Base-by-base conservation (phyloP, 108 stramenopile species). In the Nitzschia putrida region DNA sequence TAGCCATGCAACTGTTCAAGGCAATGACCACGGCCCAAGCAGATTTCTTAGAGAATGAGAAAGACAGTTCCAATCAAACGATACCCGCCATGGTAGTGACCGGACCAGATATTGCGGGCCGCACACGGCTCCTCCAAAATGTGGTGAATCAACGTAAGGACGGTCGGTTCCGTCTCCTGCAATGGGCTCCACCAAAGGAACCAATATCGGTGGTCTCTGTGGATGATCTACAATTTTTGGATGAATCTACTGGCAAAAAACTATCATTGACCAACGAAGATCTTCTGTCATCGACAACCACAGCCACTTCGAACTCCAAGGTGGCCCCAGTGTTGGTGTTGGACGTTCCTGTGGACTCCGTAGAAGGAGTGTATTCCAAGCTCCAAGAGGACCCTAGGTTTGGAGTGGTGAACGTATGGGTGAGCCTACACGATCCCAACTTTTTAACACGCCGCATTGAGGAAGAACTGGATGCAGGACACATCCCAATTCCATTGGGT, bases 71-170 rank as follows among this genome's bases (percentile, higher is more conserved):
- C 57, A 57, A 29, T 1, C 8, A 67, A 53, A 58, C 87, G 73
- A 72, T 74, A n/a, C 73, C 94, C 14, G 72, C 92, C 5, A 58
- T 95, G 21, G 61, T 95, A 29, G 81, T 95, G 20, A 81, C 89
- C 51, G 94, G 94, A 24, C 94, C 94, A 14, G 78, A 87, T 57
- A 83, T 79, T 8, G 85, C 88, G 13, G 91, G 91, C 3, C 87
- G 87, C 29, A 34, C 29, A 34, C 29, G 4, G 29, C 29, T 34
- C 29, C 29, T 34, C 29, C 29, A 4, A 34, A 63, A n/a, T 67
- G 65, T 29, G 68, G 61, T 14, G 73, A 56, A 7, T 49, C 23
- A 29, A 65, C 52, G 34, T 5, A n/a, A 52, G 38, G 44, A 52
- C 49, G 57, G 64, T 58, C 11, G 52, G 4, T 34, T 34, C 29